Evolutionary conservation across 129 eudicot genomes (phyloP), one percentile per base, ranked within the genome.

Genomic region (Chrysanthemum makinoi): DNA sequence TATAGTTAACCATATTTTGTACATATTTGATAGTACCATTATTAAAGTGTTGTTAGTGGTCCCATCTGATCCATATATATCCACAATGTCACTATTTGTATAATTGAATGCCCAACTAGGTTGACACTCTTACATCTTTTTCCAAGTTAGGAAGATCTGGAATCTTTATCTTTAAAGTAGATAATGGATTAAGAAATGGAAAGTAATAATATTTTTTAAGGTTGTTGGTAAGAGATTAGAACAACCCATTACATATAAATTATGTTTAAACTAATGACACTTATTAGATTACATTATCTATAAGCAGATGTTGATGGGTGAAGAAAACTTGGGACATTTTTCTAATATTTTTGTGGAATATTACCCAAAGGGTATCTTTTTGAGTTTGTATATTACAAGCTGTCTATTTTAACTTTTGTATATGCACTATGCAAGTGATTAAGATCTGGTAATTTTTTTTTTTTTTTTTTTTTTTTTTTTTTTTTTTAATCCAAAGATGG

Each of bases 101-200:
- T 69, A 76, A 76, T 18, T 59, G 65, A 76, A 69, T 52, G 54
- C 64, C 47, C 67, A 70, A 18, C 54, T 54, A 70, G 65, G 53
- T 39, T 56, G 67, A 22, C 24, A 71, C 75, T 69, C 18, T 58
- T 1, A 52, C 71, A 39, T 63, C 70, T 64, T 64, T 64, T 16
- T 16, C 8, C 17, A 52, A 16, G 68, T 62, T 73, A 33, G 30
- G 51, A 61, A 69, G 71, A 77, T 77, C 65, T 75, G 43, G 77
- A 51, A 77, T 76, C 69, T 67, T 75, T 75, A 76, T 68, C 62
- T 10, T 22, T 56, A 66, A 47, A 70, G 72, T 77, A 62, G 81
- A 78, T 78, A 78, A 78, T 71, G 81, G 81, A 65, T 77, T 55
- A 64, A 77, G 72, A 63, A 54, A 12, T 71, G 51, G 77, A 71